Evolutionary conservation across 768 basidiomycete species (phyloP).

Genomic region (Leucosporidium yakuticum): DNA sequence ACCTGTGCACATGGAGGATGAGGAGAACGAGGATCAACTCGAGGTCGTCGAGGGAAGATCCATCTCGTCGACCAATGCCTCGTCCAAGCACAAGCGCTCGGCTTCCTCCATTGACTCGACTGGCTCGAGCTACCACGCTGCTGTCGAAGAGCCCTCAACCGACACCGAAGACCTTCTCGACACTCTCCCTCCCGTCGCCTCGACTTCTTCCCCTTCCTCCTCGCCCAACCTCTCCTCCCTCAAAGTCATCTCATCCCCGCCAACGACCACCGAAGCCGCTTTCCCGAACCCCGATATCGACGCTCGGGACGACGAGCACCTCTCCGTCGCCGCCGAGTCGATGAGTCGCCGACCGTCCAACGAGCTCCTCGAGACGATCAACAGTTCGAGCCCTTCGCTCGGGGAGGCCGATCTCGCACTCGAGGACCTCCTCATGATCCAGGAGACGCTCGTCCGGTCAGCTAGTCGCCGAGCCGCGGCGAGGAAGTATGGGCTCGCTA

Average conservation of each 20-base stretch:
- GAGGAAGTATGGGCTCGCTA: too few species aligned
- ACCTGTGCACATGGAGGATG: neutral
- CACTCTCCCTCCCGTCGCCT: neutral
- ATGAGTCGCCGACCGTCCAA: slow-evolving; percentile 13
- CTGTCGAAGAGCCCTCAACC: neutral
- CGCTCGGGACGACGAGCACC: neutral
- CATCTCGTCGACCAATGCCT: neutral
- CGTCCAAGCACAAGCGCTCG: neutral
- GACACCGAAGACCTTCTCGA: neutral
- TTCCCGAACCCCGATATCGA: neutral
- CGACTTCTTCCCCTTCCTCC: neutral
- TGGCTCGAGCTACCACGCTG: slow-evolving; percentile 29
- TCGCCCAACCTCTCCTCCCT: neutral
- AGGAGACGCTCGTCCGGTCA: slow-evolving; percentile 21
- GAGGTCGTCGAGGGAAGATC: neutral
- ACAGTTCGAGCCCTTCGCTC: neutral
- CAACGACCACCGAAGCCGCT: neutral
- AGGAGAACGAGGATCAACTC: neutral
- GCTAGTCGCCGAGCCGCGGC: neutral
- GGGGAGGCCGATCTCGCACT: neutral
- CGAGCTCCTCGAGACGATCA: slow-evolving; percentile 11
- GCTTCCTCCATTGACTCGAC: neutral
- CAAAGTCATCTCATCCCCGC: neutral
- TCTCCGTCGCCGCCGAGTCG: slow-evolving; percentile 4
- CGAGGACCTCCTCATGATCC: slow-evolving; percentile 19